A percentile compares a stretch with the other conserved stretches of the same genome.
These are phyloP conservation scores for Chlorophyllum brunneum DNA, from an alignment of 768 basidiomycete genomes.

Conservation along the genomic window DNA sequence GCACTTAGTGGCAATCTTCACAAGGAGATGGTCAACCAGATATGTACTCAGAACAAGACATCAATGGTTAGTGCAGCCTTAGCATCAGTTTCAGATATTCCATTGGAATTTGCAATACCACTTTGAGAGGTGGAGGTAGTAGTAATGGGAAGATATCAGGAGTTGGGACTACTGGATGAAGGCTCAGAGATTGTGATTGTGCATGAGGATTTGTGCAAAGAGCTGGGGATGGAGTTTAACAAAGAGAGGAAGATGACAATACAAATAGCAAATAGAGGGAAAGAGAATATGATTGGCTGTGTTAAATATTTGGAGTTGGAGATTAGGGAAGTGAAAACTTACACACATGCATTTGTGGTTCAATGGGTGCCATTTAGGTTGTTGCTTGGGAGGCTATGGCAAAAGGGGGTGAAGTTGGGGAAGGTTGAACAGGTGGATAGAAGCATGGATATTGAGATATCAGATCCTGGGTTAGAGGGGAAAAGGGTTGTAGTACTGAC, in stretches of 20 bases:
- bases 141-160: constrained; percentile 3
- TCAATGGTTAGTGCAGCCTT: neutral
- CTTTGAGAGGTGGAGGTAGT: constrained; percentile 14
- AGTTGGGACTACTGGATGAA: constrained; percentile 15
- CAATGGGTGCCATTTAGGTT: constrained; percentile 17
- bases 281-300: constrained; percentile 15
- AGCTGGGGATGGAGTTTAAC: constrained; percentile 15
- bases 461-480: neutral
- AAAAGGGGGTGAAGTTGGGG: constrained; percentile 12
- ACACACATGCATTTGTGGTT: constrained; percentile 21
- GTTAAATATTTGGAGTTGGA: constrained; percentile 14
- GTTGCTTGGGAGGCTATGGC: constrained; percentile 20
- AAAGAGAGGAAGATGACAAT: constrained; percentile 17
- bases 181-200: constrained; percentile 24
- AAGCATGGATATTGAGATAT: neutral
- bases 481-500: neutral
- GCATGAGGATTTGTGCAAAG: constrained; percentile 14
- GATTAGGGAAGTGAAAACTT: constrained; percentile 18
- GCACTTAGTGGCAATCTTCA: constrained; percentile 16
- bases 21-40: constrained; percentile 5
- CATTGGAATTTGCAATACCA: constrained; percentile 8
- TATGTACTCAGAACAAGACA: constrained; percentile 4
- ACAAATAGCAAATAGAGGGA: constrained; percentile 19
- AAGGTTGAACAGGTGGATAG: constrained; percentile 10
- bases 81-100: neutral